Percentiles rank a stretch among this genome's conserved stretches.
Conservation (phyloP, 768 basidiomycete genomes). For the Leccinum pellstonianum region DNA sequence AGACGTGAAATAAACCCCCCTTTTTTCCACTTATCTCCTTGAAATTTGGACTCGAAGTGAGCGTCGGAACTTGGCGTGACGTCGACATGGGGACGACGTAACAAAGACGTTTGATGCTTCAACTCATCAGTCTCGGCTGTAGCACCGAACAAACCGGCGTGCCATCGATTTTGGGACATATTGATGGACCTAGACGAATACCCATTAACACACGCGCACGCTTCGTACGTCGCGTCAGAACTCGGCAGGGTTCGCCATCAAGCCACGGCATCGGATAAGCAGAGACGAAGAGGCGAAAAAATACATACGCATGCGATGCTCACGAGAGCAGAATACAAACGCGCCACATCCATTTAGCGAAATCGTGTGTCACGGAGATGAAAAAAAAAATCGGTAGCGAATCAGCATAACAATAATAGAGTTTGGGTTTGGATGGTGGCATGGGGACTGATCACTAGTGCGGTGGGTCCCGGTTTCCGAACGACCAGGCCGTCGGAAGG, state of each 20-base stretch:
- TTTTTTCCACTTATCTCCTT: not conserved
- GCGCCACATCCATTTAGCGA: not conserved
- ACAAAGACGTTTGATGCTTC: not conserved
- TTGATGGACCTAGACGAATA: not conserved
- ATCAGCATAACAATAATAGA: not conserved
- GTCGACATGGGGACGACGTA: not conserved
- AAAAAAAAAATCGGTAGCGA: not conserved
- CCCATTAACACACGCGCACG: not conserved
- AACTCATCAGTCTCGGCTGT: not conserved
- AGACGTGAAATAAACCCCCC: not conserved
- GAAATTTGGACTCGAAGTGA: not conserved
- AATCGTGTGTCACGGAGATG: not conserved
- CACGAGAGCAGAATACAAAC: not conserved
- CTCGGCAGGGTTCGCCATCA: not conserved
- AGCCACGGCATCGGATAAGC: not conserved
- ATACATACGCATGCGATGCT: not conserved
- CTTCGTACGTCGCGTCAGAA: not conserved
- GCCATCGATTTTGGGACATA: constrained; percentile 1
- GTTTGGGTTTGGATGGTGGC: not conserved
- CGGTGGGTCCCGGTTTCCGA: not conserved
- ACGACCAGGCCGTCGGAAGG: not conserved
- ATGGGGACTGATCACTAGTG: not conserved
- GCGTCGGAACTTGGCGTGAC: not conserved
- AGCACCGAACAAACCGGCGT: not conserved
- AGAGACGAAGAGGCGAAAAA: not conserved